phyloP scores from a whole-genome alignment of 2,329 filamentous ascomycete species.

The Trichoderma gracile region DNA sequence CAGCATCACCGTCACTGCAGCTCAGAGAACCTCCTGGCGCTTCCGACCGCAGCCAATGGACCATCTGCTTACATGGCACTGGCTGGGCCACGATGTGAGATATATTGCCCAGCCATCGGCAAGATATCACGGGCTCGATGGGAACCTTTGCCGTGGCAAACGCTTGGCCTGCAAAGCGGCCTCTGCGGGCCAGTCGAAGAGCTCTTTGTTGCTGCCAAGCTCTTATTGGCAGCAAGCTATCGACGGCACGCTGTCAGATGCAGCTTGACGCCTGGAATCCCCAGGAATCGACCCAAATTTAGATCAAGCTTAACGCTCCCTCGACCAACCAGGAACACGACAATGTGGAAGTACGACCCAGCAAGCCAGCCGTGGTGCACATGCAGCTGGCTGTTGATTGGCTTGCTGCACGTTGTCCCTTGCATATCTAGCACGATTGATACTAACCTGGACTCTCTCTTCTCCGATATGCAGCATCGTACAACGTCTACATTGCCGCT shows the following conservation, averaged over 20 bases:
- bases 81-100: not conserved
- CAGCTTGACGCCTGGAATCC: slow-evolving; percentile 6
- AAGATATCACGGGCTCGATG: not conserved
- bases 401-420: slow-evolving; percentile 2
- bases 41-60: slow-evolving; percentile 9
- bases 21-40: slow-evolving; percentile 5
- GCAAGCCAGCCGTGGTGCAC: slow-evolving; percentile 13
- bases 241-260: not conserved
- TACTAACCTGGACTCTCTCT: not conserved
- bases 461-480: slow-evolving; percentile 25
- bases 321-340: slow-evolving; percentile 40
- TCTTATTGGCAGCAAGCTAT: slow-evolving; percentile 7
- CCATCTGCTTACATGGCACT: not conserved
- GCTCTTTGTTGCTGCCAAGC: not conserved
- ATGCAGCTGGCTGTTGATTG: slow-evolving; percentile 12
- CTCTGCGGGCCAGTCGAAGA: not conserved
- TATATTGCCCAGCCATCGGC: not conserved
- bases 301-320: slow-evolving; percentile 37
- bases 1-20: not conserved
- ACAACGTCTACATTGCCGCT: slow-evolving; percentile 13
- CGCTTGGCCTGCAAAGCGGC: not conserved
- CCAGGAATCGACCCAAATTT: slow-evolving; percentile 35
- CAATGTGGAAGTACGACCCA: slow-evolving; percentile 27
- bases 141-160: slow-evolving; percentile 3
- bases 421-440: not conserved